phyloP scores from a whole-genome alignment of 2,329 filamentous ascomycete genomes.

The Cytospora leucostoma region DNA sequence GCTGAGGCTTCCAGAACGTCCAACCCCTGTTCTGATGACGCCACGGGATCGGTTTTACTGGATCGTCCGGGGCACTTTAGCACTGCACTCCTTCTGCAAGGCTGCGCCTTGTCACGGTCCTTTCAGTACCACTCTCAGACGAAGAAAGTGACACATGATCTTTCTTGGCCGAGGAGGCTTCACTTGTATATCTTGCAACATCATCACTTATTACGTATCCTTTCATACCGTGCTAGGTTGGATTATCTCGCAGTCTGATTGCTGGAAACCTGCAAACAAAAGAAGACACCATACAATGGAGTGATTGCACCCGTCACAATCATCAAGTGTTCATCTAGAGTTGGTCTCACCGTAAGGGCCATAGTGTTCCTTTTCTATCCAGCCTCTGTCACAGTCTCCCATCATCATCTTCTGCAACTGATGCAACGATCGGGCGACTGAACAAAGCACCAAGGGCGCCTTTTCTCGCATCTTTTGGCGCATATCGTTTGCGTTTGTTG shows the following conservation, averaged over 20 bases:
- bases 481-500: not conserved
- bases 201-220: no score
- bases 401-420: not conserved
- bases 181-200: not conserved
- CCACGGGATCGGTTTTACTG: conserved; percentile 11
- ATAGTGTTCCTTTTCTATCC: not conserved
- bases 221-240: no score
- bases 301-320: no score
- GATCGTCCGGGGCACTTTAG: conserved; percentile 10
- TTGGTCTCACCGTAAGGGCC: not conserved
- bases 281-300: no score
- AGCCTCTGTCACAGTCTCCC: not conserved
- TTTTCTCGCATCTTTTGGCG: no score
- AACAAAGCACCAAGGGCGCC: not conserved
- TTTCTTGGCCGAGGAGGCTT: not conserved
- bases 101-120: not conserved
- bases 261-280: no score
- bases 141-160: not conserved
- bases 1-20: conserved; percentile 11
- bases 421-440: not conserved
- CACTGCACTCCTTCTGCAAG: conserved; percentile 17
- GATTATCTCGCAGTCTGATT: no score
- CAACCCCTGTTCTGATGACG: conserved; percentile 18
- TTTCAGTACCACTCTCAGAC: not conserved
- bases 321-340: not conserved